These are phyloP conservation scores for Fusarium secorum DNA, from an alignment of 2,329 filamentous ascomycete species.

Conservation along the genomic window DNA sequence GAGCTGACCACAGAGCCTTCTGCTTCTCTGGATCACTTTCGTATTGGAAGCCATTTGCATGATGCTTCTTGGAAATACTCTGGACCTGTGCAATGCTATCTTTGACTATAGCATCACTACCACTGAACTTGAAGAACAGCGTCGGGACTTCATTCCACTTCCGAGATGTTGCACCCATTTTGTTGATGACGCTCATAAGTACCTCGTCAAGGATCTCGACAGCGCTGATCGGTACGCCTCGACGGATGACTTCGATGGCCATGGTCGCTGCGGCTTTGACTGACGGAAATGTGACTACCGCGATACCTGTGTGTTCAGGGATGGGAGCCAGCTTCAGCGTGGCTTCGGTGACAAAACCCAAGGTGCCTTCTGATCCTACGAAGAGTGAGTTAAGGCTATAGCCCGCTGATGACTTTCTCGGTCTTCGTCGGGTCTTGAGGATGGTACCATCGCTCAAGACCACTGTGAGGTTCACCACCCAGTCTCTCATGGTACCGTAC, in stretches of 20 bases:
- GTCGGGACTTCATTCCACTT: constrained; percentile 80
- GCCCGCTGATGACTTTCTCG: constrained; percentile 80
- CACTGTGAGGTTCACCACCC: constrained; percentile 85
- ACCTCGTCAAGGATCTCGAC: constrained; percentile 91
- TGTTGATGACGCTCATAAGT: constrained; percentile 84
- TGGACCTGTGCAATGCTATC: constrained; percentile 77
- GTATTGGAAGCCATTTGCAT: constrained; percentile 57
- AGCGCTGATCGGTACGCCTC: constrained; percentile 75
- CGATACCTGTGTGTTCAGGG: constrained; percentile 78
- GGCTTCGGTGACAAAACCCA: constrained; percentile 83
- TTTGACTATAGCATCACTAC: constrained; percentile 75
- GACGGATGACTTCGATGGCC: constrained; percentile 76
- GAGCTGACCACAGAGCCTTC: constrained; percentile 79
- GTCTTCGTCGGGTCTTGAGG: constrained; percentile 78
- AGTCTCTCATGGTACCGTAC: constrained; percentile 88
- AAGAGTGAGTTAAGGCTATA: constrained; percentile 85
- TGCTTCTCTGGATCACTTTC: constrained; percentile 75
- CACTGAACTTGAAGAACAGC: constrained; percentile 86
- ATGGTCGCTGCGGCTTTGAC: constrained; percentile 79
- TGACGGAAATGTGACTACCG: constrained; percentile 78
- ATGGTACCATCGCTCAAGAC: constrained; percentile 80
- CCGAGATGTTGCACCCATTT: constrained; percentile 70
- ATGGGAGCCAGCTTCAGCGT: constrained; percentile 81
- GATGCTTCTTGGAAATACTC: background rate
- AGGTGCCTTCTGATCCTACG: constrained; percentile 81